Percentiles rank a stretch among this genome's conserved stretches.
Evolutionary conservation across 163 green algal species (phyloP).

Genomic region (Trebouxia gelatinosa): DNA sequence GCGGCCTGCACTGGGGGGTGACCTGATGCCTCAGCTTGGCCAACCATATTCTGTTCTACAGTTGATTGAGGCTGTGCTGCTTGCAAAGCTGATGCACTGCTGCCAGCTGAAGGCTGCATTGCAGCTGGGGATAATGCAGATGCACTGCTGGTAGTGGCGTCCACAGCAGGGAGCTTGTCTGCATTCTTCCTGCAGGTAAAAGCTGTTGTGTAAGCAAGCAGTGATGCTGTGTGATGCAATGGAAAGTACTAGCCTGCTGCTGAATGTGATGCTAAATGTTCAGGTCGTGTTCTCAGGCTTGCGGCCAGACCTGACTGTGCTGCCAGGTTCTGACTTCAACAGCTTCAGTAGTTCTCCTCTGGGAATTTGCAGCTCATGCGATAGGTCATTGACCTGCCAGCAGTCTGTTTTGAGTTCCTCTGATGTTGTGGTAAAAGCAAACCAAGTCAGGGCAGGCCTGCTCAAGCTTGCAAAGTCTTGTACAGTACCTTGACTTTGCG

Average conservation of each 20-base stretch:
- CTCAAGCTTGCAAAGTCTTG: not conserved
- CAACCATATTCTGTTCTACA: not conserved
- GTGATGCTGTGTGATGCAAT: too few relatives aligned
- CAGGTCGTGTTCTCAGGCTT: not conserved
- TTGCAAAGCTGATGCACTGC: not conserved
- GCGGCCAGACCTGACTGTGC: not conserved
- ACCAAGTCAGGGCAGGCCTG: not conserved
- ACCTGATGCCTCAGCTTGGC: too few relatives aligned
- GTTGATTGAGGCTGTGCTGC: not conserved
- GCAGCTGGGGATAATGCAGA: too few relatives aligned
- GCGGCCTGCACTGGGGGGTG: not conserved
- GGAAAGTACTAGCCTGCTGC: too few relatives aligned
- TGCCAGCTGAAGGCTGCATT: too few relatives aligned
- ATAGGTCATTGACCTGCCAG: slow-evolving; percentile 16
- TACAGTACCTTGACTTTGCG: slow-evolving; percentile 1
- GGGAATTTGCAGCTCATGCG: not conserved
- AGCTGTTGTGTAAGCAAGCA: too few relatives aligned
- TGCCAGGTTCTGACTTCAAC: not conserved
- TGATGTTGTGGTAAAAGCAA: not conserved
- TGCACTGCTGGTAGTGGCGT: too few relatives aligned
- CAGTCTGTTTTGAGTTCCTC: not conserved
- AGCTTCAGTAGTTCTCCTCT: not conserved
- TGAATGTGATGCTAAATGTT: too few relatives aligned
- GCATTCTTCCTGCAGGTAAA: too few relatives aligned
- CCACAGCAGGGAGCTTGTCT: too few relatives aligned